Base-by-base conservation (phyloP, 345 rosid genomes). In the Erodium maritimum region DNA sequence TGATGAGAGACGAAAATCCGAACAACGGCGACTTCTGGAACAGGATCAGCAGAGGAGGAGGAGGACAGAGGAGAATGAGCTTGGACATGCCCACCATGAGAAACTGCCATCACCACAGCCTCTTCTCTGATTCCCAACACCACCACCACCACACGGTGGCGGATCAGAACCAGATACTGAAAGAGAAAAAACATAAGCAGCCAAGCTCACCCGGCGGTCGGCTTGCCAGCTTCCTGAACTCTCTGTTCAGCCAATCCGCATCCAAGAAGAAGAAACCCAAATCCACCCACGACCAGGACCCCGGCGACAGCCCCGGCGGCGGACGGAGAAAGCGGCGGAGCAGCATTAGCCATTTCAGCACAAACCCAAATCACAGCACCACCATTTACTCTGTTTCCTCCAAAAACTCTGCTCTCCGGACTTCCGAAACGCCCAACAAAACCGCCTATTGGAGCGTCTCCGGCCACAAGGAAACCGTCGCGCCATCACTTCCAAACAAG, bases 181-280 rank as follows among this genome's bases (percentile, higher is more conserved):
- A 82, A 59, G 83, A 81, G 64, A 84, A 80, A 67, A 84, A 82
- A 60, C 73, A 72, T 68, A 81, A 82, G 79, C 91, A 84, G 65
- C 96, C 98, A 0, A 86, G 87, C 66, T 91, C 98, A 17, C 98
- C 98, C 0, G 98, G 95, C 0, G 93, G 93, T 10, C 76, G 72
- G 63, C 83, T 91, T 22, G 95, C 95, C 1, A 88, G 84, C 72
- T 91, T 91, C 82, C 73, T 91, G 81, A 91, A 84, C 76, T 86
- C 96, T 55, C 68, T 88, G 20, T 88, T 91, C 78, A 81, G 69
- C 52, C 95, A 91, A 74, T 69, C 88, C n/a, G 48, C 88, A 57
- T 82, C 80, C 0, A 84, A 75, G 75, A 88, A 83, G 77, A 85
- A 76, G 80, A 91, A 88, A 66, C 19, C 78, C 17, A 77, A 80